Base-by-base conservation (phyloP, 1,284 basidiomycete species). In the Farysia itapuensis region DNA sequence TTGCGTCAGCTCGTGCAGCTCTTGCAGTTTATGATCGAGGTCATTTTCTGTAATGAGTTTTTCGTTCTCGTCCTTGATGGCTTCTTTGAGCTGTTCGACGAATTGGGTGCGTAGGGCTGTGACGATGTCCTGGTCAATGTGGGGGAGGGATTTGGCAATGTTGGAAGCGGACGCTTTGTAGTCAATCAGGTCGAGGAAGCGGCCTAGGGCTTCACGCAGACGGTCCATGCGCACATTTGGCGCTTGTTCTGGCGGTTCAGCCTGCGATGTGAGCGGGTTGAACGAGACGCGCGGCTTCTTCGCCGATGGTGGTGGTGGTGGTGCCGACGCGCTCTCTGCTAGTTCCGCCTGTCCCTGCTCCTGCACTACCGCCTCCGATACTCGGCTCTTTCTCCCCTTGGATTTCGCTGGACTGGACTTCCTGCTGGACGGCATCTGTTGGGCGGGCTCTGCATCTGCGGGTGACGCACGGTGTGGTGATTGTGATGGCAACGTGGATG, bases 171-270 rank as follows among this genome's bases (percentile, higher is more conserved):
- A 60, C 1, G 66, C 68, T n/a, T 60, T 59, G 22, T 66, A 43
- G 20, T 68, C 66, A 28, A 71, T 66, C 6, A 71, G 45, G 18
- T 63, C 59, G 16, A 71, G 43, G 44, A 71, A 71, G 21, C 64
- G 64, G 26, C 43, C 52, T 9, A 71, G 59, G 8, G 68, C 65
- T 32, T 52, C 47, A 6, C 65, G 52, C 19, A 71, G 59, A 8
- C 66, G 61, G 13, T 61, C 53, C n/a, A 71, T 40, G 5, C 68
- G 46, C 1, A 59, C 49, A 22, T 58, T 59, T 4, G 21, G 5
- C 4, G 25, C 5, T 33, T 13, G 31, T 33, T 11, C 9, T 33
- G 31, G 31, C n/a, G 26, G 26, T 28, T 28, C 11, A 11, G 26
- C 26, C n/a, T 28, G 26, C n/a, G 9, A 9, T 9, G n/a, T 28